Evolutionary conservation across 192 early-diverging fungal genomes (phyloP), one percentile per base, ranked within the genome.

Genomic region (Backusella psychrophila): DNA sequence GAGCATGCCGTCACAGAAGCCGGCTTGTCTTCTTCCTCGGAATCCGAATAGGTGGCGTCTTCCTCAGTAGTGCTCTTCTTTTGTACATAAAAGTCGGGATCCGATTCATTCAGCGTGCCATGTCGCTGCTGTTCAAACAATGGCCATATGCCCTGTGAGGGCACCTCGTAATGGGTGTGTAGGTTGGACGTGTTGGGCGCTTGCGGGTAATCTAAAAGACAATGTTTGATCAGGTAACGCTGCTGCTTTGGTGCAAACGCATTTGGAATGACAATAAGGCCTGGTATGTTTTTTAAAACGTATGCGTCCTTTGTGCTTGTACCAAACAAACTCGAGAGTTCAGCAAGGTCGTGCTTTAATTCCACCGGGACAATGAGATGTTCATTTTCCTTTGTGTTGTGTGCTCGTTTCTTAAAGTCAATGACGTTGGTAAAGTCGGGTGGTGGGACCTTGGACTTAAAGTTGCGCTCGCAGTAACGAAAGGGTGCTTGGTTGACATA

Each of bases 121-220:
- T 66, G 41, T 29, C 73, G 69, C 11, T 81, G 77, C 33, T 75
- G 36, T 59, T 87, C 88, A 75, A 90, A 81, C 21, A 85, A 73
- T 21, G 84, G 75, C 93, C 90, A 93, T 17, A 91, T 39, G 7
- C 93, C 93, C 34, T 80, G 71, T 1, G 81, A 66, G 6, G 92
- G 92, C 19, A 95, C 72, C 6, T 81, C 68, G 72, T 94, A 98
- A 77, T 96, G 96, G 19, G 96, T 91, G 75, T 98, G 94, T 4
- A 99, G 87, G 82, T 96, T 99, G 49, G 91, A 91, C 8, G 91
- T 89, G 80, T 95, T 97, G 6, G 97, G 97, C 31, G 89, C 87
- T 31, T 79, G 75, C 2, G 95, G 82, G 75, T 93, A 95, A n/a
- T 94, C 89, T 56, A 87, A 85, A 34, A 99, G 84, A 66, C 94